Evolutionary conservation across 345 rosid genomes (phyloP), one percentile per base, ranked within the genome.

Genomic region (Boechera stricta): DNA sequence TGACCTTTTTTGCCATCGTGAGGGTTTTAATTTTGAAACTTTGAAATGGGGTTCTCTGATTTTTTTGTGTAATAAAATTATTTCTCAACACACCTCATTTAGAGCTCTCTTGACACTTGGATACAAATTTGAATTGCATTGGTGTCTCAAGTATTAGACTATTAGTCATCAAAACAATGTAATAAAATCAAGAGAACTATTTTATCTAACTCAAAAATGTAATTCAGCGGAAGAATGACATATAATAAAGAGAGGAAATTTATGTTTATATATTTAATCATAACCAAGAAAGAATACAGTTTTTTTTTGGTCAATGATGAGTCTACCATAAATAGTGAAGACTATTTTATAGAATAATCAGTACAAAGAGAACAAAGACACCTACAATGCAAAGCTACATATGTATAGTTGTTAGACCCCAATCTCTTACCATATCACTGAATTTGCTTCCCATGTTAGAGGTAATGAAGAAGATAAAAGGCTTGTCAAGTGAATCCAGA

Each of bases 401-500:
- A 69, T n/a, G 60, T 77, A 62, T 76, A 54, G 33, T 63, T 76
- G 80, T 77, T 71, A 77, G 53, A 70, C 35, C 66, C 71, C 71
- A 47, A 55, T 64, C 15, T 29, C 66, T 54, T 55, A 48, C 76
- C 80, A 64, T 35, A 77, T 77, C 71, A 62, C 70, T 44, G 49
- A 69, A 53, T 16, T 51, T 69, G 71, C 59, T 77, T 70, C 66
- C 58, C 29, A 42, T 69, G 70, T 76, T 64, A 69, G 67, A 48
- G 7, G 67, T 44, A 18, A 21, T 15, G 65, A 65, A 54, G 71
- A 54, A 53, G 78, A 45, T 5, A n/a, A 8, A 63, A 41, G 42
- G 47, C 35, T 36, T 75, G 26, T 93, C 84, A 91, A 72, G 85
- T 86, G 71, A 85, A 85, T 67, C 87, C 88, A 42, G 96, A 89